Base-by-base conservation (phyloP, 345 rosid species). In the Citrus australasica region DNA sequence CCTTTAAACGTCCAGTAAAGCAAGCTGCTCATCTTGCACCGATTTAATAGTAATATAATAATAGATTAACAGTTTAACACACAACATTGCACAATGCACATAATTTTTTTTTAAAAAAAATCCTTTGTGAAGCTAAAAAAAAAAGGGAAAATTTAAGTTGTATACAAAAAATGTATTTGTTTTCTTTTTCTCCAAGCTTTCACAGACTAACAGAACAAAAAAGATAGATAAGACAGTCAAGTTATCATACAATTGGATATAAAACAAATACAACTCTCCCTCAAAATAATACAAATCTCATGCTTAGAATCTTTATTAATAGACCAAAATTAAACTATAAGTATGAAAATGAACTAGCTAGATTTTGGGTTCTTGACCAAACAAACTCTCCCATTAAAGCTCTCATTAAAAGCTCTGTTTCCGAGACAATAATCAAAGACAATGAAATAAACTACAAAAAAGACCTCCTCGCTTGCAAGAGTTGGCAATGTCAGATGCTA, bases 401-500 rank as follows among this genome's bases (percentile, higher is more conserved):
- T 76, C 78, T 74, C 80, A 13, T 46, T 46, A 13, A 5, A 76
- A 84, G 90, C 92, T 82, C 93, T 70, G 32, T 30, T 78, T 73
- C 88, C 89, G 71, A 89, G 66, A 69, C n/a, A 69, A 13, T 77
- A 79, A 81, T 78, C 76, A 65, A 73, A 74, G 60, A 76, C 82
- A 48, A 58, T 48, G 32, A 61, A 66, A 81, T 58, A 68, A 75
- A 79, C 28, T 74, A 76, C 35, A 42, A 40, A 40, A 78, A 76
- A 77, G 75, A 69, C 68, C 78, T 67, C 80, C 80, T 60, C 67
- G 79, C 79, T 63, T 73, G 84, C 80, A 66, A 85, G 84, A 89
- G 95, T 90, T 90, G 95, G 93, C 94, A 85, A 65, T 84, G 93
- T 86, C 94, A 88, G 93, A 68, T 76, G 88, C 89, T 78, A 81